A percentile compares a stretch with the other conserved stretches of the same genome.
phyloP scores from a whole-genome alignment of 148 eudicot species.

The Amaranthus hypochondriacus region DNA sequence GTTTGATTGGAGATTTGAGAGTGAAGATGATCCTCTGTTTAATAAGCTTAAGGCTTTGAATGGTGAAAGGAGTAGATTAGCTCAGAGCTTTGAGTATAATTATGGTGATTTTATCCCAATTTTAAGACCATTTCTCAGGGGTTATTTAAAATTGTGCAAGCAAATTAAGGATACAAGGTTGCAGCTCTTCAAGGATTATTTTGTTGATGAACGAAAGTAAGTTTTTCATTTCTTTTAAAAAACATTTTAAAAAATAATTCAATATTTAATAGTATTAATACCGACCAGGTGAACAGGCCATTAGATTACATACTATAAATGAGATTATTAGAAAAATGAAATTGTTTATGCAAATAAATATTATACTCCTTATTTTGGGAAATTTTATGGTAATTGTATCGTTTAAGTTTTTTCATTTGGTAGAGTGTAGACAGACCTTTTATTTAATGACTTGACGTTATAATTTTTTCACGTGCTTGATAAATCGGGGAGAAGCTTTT shows the following conservation, averaged over 20 bases:
- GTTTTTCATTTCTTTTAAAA: constrained; percentile 4
- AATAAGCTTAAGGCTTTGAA: constrained; percentile 64
- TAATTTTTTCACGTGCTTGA: too few relatives aligned
- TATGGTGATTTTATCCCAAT: constrained; percentile 84
- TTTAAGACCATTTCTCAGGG: constrained; percentile 70
- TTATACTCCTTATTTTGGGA: too few relatives aligned
- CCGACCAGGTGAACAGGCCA: too few relatives aligned
- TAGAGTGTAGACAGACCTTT: too few relatives aligned
- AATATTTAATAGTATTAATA: too few relatives aligned
- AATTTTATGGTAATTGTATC: too few relatives aligned
- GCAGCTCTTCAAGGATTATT: constrained; percentile 69
- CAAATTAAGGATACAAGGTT: constrained; percentile 65
- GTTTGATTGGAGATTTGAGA: constrained; percentile 69
- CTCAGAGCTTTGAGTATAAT: constrained; percentile 85
- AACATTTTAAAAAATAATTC: background rate
- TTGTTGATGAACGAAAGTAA: constrained; percentile 76
- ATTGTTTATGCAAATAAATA: too few relatives aligned
- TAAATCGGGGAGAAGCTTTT: too few relatives aligned
- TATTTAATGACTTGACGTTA: too few relatives aligned
- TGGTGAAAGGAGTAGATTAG: constrained; percentile 76
- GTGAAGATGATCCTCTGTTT: constrained; percentile 59
- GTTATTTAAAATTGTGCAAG: constrained; percentile 61
- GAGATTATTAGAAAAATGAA: too few relatives aligned
- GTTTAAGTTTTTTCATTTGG: too few relatives aligned
- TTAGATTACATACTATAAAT: too few relatives aligned